Evolutionary conservation across 345 rosid genomes (phyloP).

Genomic region (Eucalyptus tenuipes): DNA sequence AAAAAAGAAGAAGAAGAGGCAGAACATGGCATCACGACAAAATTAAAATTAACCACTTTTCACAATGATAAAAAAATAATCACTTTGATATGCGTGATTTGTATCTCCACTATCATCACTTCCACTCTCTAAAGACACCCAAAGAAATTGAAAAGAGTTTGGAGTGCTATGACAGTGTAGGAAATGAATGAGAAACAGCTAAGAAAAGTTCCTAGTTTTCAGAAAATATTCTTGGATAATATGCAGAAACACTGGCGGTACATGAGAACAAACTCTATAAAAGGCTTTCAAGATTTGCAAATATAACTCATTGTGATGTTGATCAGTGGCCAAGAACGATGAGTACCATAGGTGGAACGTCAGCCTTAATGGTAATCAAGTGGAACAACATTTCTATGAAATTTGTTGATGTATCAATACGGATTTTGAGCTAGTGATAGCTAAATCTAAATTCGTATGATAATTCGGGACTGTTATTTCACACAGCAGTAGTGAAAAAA

Average conservation of each 20-base stretch:
- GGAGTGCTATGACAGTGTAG: neutral
- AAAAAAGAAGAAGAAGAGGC: neutral
- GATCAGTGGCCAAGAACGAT: neutral
- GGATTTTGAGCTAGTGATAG: neutral
- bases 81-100: neutral
- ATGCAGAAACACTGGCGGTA: neutral
- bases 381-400: neutral
- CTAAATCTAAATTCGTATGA: neutral
- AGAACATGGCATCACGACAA: neutral
- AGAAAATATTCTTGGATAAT: neutral
- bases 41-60: neutral
- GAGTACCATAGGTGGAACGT: neutral
- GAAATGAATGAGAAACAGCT: neutral
- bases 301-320: neutral
- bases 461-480: neutral
- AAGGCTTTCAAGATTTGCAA: neutral
- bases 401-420: neutral
- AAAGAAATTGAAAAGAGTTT: neutral
- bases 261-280: neutral
- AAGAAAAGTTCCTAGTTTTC: neutral
- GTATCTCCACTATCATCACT: neutral
- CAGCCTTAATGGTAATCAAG: neutral
- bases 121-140: neutral
- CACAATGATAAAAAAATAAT: neutral
- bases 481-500: neutral